Percentiles rank a stretch among this genome's conserved stretches.
Evolutionary conservation across 495 filamentous ascomycete species (phyloP).

Genomic region (Cetradonia linearis): DNA sequence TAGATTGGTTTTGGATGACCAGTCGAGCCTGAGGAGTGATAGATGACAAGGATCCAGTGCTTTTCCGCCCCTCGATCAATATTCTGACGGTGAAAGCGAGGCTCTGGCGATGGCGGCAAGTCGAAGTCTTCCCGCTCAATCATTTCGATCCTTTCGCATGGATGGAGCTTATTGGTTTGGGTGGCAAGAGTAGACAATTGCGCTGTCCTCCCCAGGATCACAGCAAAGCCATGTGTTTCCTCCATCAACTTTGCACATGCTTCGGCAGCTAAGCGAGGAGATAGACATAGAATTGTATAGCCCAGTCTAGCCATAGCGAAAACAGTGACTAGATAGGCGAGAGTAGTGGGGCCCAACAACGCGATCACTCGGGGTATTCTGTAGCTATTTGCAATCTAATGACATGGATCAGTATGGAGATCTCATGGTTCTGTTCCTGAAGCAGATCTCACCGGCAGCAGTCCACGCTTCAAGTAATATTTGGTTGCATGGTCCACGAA

Average conservation of each 20-base stretch:
- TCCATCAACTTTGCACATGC: constrained; percentile 45
- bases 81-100: constrained; percentile 4
- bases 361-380: constrained; percentile 34
- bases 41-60: constrained; percentile 35
- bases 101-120: background rate
- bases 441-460: constrained; percentile 20
- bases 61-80: constrained; percentile 30
- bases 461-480: constrained; percentile 33
- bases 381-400: constrained; percentile 15
- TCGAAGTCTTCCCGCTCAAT: constrained; percentile 7
- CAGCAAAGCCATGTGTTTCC: constrained; percentile 23
- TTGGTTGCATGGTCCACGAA: constrained; percentile 41
- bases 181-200: background rate
- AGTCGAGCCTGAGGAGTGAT: constrained; percentile 51
- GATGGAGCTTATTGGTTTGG: background rate
- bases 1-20: constrained; percentile 45
- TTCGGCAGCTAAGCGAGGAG: constrained; percentile 42
- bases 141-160: background rate
- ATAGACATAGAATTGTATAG: constrained; percentile 49
- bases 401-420: background rate
- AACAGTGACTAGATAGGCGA: constrained; percentile 46
- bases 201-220: constrained; percentile 1
- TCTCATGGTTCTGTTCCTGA: background rate
- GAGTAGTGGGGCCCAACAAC: constrained; percentile 44
- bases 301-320: constrained; percentile 50